These are phyloP conservation scores for Ustilago shanxiensis DNA, from an alignment of 1,284 basidiomycete species.

Conservation along the genomic window DNA sequence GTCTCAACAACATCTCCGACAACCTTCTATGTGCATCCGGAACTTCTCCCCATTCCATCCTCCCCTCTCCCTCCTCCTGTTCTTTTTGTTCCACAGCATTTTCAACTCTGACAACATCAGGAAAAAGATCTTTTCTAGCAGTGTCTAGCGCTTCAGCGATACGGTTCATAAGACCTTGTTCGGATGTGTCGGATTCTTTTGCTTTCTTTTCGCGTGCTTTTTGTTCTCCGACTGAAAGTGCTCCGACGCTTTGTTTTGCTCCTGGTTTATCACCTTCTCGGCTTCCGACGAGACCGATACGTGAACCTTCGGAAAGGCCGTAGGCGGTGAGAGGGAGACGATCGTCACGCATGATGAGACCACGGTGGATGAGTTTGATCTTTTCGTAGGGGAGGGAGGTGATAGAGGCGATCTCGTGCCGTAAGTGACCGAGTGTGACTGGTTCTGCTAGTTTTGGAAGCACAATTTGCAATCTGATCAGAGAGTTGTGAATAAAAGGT, in stretches of 20 bases:
- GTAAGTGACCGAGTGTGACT: conserved; percentile 59
- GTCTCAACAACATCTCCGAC: conserved; percentile 62
- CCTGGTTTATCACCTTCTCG: conserved; percentile 51
- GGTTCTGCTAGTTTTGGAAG: conserved; percentile 43
- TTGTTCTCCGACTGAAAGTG: conserved; percentile 42
- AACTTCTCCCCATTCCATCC: conserved; percentile 23
- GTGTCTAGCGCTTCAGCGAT: conserved; percentile 55
- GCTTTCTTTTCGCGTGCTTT: conserved; percentile 49
- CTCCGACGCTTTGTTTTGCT: conserved; percentile 30
- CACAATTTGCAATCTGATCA: conserved; percentile 50
- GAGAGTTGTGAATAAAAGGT: background rate
- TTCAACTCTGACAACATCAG: conserved; percentile 60
- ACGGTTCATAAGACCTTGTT: conserved; percentile 50
- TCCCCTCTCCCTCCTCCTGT: background rate
- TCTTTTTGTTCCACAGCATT: conserved; percentile 15
- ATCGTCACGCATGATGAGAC: conserved; percentile 65
- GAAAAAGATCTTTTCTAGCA: conserved; percentile 53
- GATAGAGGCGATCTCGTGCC: conserved; percentile 57
- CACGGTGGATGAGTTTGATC: conserved; percentile 60
- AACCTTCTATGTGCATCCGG: conserved; percentile 57
- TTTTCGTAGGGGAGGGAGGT: conserved; percentile 60
- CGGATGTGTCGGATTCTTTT: conserved; percentile 41
- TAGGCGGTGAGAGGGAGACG: conserved; percentile 56
- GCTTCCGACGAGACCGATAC: conserved; percentile 59
- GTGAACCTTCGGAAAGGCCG: conserved; percentile 58